Base-by-base conservation (phyloP, 352 stramenopile species). In the Phytophthora multivora region DNA sequence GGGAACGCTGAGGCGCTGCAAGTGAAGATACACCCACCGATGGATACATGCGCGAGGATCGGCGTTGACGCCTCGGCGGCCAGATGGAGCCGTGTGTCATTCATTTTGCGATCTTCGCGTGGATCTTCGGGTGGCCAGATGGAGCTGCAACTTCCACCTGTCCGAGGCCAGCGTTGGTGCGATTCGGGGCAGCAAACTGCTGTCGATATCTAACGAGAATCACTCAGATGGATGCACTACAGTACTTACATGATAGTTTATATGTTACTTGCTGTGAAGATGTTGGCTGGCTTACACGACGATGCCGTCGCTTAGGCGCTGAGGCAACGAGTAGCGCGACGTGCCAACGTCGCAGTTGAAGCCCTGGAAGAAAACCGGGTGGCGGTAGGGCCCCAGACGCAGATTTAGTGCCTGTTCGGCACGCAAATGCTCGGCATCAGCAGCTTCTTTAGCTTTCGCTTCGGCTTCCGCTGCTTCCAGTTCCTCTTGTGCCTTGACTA, bases 341-440 rank as follows among this genome's bases (percentile, higher is more conserved):
- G 59, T 69, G 18, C 51, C 51, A 8, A 73, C 49, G 45, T 63
- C 43, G 50, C 69, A 77, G 41, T 63, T 66, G 45, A 77, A 75
- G 1, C 28, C 30, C 43, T 72, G 63, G 35, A 79, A 79, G 51
- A 76, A 79, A 5, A 79, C 53, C 0, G 71, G 71, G 46, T 71
- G 60, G 10, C 63, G 52, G 51, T 79, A 79, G 0, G 10, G 52
- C 38, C 55, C 55, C 35, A 77, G 45, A 9, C 68, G 64, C 47
- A 59, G 31, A 35, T 75, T 61, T 39, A 73, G 36, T 42, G 75
- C 60, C 47, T 76, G 36, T 51, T 77, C 48, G 18, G 59, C 53
- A 28, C 47, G 63, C 12, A 69, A 40, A 2, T 72, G 40, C 28
- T 74, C 43, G 15, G 51, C 45, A 23, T 73, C 38, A 3, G 41